These are phyloP conservation scores for Aaosphaeria arxii DNA, from an alignment of 2,329 filamentous ascomycete species.

Conservation along the genomic window DNA sequence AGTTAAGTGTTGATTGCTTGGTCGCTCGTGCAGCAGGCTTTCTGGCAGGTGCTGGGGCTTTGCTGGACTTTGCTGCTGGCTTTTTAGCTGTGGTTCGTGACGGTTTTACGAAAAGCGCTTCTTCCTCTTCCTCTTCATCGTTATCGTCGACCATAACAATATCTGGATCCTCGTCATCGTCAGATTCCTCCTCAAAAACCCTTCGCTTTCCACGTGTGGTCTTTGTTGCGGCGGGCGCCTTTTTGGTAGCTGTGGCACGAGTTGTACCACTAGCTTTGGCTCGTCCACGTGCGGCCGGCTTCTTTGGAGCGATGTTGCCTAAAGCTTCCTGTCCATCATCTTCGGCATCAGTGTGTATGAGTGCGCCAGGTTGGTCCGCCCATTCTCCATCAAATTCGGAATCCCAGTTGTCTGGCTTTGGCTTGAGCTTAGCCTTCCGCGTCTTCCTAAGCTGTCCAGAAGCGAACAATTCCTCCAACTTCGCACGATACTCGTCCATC, in stretches of 20 bases:
- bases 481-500: constrained; percentile 70
- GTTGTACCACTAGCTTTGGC: constrained; percentile 41
- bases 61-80: constrained; percentile 12
- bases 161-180: constrained; percentile 42
- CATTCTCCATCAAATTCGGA: constrained; percentile 84
- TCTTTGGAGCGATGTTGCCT: constrained; percentile 22
- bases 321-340: constrained; percentile 39
- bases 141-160: constrained; percentile 46
- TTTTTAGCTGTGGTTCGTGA: constrained; percentile 12
- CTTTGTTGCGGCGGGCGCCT: constrained; percentile 34
- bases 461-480: constrained; percentile 68
- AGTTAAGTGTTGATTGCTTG: constrained; percentile 42
- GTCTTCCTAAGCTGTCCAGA: constrained; percentile 59
- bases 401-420: constrained; percentile 80
- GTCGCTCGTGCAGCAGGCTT: constrained; percentile 15
- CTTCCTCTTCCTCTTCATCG: constrained; percentile 47
- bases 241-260: constrained; percentile 17
- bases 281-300: constrained; percentile 45
- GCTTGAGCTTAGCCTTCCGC: constrained; percentile 61
- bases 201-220: constrained; percentile 40
- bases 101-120: constrained; percentile 41
- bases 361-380: constrained; percentile 72
- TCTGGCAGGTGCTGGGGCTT: constrained; percentile 16
- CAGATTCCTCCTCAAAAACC: constrained; percentile 41
- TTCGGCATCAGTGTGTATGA: constrained; percentile 52